phyloP scores from a whole-genome alignment of 257 asterid genomes.

The Cynanchum wilfordii region DNA sequence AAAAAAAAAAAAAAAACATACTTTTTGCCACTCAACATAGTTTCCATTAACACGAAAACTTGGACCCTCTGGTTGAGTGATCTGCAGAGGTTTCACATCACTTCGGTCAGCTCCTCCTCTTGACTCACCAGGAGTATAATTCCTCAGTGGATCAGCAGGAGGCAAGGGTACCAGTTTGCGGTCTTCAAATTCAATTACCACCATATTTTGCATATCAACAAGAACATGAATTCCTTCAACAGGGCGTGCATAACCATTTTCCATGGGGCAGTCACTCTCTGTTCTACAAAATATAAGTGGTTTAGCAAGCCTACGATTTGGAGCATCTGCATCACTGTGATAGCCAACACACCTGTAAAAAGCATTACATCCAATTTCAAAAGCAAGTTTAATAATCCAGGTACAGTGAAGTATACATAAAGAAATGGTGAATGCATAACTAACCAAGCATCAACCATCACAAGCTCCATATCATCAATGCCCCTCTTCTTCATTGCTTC shows the following conservation, averaged over 20 bases:
- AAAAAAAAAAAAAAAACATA: constrained; percentile 22
- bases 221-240: constrained; percentile 93
- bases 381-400: neutral
- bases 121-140: constrained; percentile 86
- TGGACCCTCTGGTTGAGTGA: constrained; percentile 95
- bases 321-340: constrained; percentile 89
- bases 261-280: constrained; percentile 95
- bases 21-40: constrained; percentile 98
- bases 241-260: constrained; percentile 97
- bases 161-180: constrained; percentile 91
- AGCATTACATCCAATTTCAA: neutral
- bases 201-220: constrained; percentile 96
- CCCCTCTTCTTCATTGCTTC: constrained; percentile 99
- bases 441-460: constrained; percentile 98
- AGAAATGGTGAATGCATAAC: constrained; percentile 14
- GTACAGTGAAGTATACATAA: neutral
- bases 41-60: constrained; percentile 79
- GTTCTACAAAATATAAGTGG: constrained; percentile 92
- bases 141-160: constrained; percentile 93
- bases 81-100: constrained; percentile 83
- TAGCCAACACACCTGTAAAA: constrained; percentile 90
- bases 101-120: constrained; percentile 97
- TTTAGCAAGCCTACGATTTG: constrained; percentile 91
- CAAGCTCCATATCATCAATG: constrained; percentile 95
- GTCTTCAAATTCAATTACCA: constrained; percentile 86